phyloP scores from a whole-genome alignment of 495 filamentous ascomycete genomes.

The Lichenothelia convexa region DNA sequence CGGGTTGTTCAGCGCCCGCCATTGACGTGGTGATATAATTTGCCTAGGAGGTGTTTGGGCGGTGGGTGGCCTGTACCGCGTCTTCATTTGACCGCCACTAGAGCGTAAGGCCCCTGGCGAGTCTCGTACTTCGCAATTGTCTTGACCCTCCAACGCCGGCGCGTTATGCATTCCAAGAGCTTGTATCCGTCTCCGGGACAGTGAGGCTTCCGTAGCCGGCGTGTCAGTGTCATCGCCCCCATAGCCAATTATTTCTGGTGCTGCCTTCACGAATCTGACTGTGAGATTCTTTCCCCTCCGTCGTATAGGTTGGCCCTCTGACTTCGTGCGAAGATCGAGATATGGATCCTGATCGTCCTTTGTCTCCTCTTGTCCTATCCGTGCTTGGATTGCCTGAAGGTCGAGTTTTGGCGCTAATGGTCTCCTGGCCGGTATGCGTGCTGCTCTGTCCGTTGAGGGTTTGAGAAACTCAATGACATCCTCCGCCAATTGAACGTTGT shows the following conservation, averaged over 20 bases:
- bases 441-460: conserved; percentile 20
- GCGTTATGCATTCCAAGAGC: neutral
- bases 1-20: too few species aligned
- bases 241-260: conserved; percentile 65
- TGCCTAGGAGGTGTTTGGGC: too few species aligned
- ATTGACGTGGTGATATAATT: too few species aligned
- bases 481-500: conserved; percentile 14
- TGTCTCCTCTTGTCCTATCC: conserved; percentile 17
- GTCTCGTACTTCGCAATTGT: neutral
- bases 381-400: conserved; percentile 20
- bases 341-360: neutral
- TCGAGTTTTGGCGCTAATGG: conserved; percentile 10
- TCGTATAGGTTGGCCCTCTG: conserved; percentile 6
- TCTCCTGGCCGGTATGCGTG: neutral
- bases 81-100: too few species aligned
- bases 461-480: conserved; percentile 25
- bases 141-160: neutral
- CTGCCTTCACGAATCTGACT: conserved; percentile 50
- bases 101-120: too few species aligned
- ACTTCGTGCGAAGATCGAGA: neutral
- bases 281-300: conserved; percentile 39
- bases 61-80: too few species aligned
- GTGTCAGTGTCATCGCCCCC: conserved; percentile 68
- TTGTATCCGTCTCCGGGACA: conserved; percentile 17
- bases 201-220: conserved; percentile 49